Evolutionary conservation across 306 rosid genomes (phyloP), one percentile per base, ranked within the genome.

Genomic region (Gynostemma pentaphyllum): DNA sequence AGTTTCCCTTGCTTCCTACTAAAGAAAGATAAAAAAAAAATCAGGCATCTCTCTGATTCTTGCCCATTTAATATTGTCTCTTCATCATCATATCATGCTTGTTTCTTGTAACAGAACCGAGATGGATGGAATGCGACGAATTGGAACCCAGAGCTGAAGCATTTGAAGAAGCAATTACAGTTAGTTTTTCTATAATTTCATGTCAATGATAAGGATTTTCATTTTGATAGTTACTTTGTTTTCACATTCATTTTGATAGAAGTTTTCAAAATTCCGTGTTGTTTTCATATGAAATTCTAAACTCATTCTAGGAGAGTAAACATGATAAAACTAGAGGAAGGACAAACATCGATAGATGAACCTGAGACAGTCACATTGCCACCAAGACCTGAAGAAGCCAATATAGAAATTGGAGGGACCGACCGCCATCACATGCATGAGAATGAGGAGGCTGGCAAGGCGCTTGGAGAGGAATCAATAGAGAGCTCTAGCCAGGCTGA

Each of bases 1-100:
- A 59, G 64, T 60, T 21, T 60, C 48, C 66, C 48, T 60, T 60
- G 65, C 65, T 60, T 60, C 65, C 11, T 60, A 13, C 65, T 39
- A 39, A 60, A 60, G 66, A 39, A 60, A 60, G 48, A 6, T 11
- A 37, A 59, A 15, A 32, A 37, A 59, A 15, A 32, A 13, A 42
- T 42, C 46, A 12, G 16, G 14, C 18, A 42, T 12, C 2, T 42
- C 46, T 36, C 47, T 19, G 45, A 59, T 60, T 60, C 66, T 39
- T 9, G 1, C 66, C 66, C 66, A 22, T 60, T 39, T 57, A 57
- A 19, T 57, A 22, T 57, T 7, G 18, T 18, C 27, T 36, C 29
- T 57, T 34, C 39, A 19, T 36, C 11, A 57, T 12, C 11, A 23
- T 60, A 21, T 15, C 66, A 39, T 57, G 13, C 32, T 60, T 3